Conservation (phyloP, 129 eudicot species). For the Pseudognaphalium luteoalbum region DNA sequence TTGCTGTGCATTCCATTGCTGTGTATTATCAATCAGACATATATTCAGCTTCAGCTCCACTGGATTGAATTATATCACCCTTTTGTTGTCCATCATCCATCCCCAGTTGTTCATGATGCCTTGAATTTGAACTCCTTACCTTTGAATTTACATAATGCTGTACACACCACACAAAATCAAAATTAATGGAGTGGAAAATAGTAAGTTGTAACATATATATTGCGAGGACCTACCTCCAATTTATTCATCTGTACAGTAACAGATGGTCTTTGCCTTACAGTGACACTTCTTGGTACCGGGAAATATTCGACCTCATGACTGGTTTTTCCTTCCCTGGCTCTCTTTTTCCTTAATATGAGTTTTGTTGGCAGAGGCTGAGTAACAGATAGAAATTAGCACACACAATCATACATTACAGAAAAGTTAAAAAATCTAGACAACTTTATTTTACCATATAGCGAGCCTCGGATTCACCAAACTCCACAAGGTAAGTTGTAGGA, state of each 20-base stretch:
- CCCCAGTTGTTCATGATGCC: constrained; percentile 31
- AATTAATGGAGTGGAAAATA: neutral
- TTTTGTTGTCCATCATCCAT: constrained; percentile 32
- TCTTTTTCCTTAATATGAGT: constrained; percentile 73
- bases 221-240: constrained; percentile 38
- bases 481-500: constrained; percentile 76
- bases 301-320: constrained; percentile 77
- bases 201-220: neutral
- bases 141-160: constrained; percentile 22
- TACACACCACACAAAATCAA: neutral
- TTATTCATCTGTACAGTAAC: constrained; percentile 65
- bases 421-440: neutral
- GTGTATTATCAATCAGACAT: constrained; percentile 24
- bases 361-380: constrained; percentile 91
- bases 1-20: neutral
- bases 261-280: constrained; percentile 63
- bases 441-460: constrained; percentile 55
- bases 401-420: neutral
- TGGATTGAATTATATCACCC: constrained; percentile 30
- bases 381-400: constrained; percentile 7
- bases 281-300: constrained; percentile 67
- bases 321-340: constrained; percentile 85
- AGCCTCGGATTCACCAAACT: constrained; percentile 75
- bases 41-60: constrained; percentile 27
- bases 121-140: constrained; percentile 28